Evolutionary conservation across 73 alveolate genomes (phyloP), one percentile per base, ranked within the genome.

Genomic region (Tetrahymena malaccensis): DNA sequence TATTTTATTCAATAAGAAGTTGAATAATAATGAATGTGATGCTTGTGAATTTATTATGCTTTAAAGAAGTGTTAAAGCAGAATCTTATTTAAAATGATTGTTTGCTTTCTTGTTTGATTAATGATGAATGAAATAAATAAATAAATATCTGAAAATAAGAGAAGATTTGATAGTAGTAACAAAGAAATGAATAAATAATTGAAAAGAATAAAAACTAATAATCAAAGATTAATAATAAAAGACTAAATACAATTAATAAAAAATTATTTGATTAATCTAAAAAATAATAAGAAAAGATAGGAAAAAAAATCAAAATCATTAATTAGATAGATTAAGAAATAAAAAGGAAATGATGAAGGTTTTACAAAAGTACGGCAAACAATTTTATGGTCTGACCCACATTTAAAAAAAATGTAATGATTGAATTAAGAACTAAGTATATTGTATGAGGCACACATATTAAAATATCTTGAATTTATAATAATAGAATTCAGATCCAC

Each of bases 371-470:
- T 27, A 27, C 89, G 37, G 40, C 89, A 70, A 70, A 31, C 89
- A 70, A 70, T n/a, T 70, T 70, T 70, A n/a, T 70, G 89, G 89
- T 70, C 89, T 70, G 89, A 70, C 89, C 89, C 89, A 70, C 89
- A 8, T 70, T 70, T 70, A 70, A 21, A 70, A 31, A 70, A 70
- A 70, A 70, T 70, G 89, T 70, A 70, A 70, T 27, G 37, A 70
- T 70, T 70, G 89, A 70, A 70, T 70, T 70, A 70, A 70, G 89
- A 70, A n/a, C 37, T 70, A n/a, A 50, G 83, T 50, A 70, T 27
- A 70, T 31, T 70, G 89, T 70, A 70, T 31, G 21, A 70, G 89
- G 40, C 40, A 70, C 37, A 31, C 89, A 27, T 70, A 70, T 70
- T 27, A 70, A n/a, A 70, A 70, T 70, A 70, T 70, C 89, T 27